These are phyloP conservation scores for Mucor indicus DNA, from an alignment of 371 early-diverging fungal species.

Conservation along the genomic window DNA sequence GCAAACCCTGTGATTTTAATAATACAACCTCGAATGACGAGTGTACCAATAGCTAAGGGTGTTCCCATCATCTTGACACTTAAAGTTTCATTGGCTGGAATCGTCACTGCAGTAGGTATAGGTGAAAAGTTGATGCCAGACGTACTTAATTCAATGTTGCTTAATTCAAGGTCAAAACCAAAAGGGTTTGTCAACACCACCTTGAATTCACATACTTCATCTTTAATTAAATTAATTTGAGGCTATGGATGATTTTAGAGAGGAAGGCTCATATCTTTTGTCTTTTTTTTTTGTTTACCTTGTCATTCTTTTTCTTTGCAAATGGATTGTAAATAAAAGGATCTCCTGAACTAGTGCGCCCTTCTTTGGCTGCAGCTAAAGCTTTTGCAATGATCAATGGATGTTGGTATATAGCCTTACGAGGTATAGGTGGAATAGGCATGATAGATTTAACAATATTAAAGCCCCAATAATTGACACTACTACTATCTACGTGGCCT, in stretches of 20 bases:
- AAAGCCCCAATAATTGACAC: conserved; percentile 52
- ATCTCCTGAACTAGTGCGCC: conserved; percentile 33
- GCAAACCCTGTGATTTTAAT: conserved; percentile 73
- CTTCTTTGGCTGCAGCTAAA: conserved; percentile 24
- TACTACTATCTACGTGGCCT: conserved; percentile 1
- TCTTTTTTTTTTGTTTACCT: conserved; percentile 19
- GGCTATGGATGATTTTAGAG: neutral
- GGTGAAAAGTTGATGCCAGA: conserved; percentile 64
- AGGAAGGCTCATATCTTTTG: neutral
- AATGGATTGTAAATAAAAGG: conserved; percentile 82
- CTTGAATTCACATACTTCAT: conserved; percentile 70
- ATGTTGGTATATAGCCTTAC: conserved; percentile 39
- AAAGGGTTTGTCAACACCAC: conserved; percentile 76
- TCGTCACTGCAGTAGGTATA: conserved; percentile 53
- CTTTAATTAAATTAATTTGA: conserved; percentile 50
- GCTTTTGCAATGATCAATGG: conserved; percentile 22
- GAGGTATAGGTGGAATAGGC: conserved; percentile 39
- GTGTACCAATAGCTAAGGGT: conserved; percentile 63
- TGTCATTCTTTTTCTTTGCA: conserved; percentile 53
- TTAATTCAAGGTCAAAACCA: conserved; percentile 76
- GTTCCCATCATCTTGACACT: conserved; percentile 64
- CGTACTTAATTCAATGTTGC: conserved; percentile 63
- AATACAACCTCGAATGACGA: conserved; percentile 67
- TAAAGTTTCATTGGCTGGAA: conserved; percentile 67
- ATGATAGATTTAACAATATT: conserved; percentile 44